These are phyloP conservation scores for Pseudozyma hubeiensis DNA, from an alignment of 1,284 basidiomycete genomes.

Conservation along the genomic window DNA sequence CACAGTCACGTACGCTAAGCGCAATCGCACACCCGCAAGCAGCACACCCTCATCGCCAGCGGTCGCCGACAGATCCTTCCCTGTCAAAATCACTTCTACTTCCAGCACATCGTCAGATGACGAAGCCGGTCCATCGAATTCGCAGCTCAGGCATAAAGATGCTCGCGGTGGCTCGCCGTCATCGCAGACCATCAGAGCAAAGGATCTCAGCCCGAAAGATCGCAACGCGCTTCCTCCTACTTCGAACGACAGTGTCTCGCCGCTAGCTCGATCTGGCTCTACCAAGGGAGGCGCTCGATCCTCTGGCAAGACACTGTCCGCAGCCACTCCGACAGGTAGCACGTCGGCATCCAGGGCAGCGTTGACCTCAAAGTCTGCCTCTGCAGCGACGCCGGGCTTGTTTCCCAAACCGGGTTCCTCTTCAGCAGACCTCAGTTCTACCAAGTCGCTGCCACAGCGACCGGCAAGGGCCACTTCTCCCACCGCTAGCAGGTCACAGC, in stretches of 20 bases:
- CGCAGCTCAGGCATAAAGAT: slow-evolving; percentile 1
- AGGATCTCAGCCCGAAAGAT: slow-evolving; percentile 8
- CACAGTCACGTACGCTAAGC: slow-evolving; percentile 34
- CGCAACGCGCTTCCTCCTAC: neutral
- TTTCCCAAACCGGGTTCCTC: slow-evolving; percentile 21
- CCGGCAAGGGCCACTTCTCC: slow-evolving; percentile 31
- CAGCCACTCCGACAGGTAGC: slow-evolving; percentile 2
- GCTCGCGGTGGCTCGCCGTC: slow-evolving; percentile 3
- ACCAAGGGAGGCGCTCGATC: neutral
- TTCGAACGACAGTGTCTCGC: slow-evolving; percentile 2
- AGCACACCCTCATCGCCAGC: slow-evolving; percentile 22
- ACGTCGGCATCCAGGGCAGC: slow-evolving; percentile 5
- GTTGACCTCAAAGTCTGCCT: slow-evolving; percentile 8
- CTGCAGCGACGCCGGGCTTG: slow-evolving; percentile 8
- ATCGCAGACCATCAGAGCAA: neutral
- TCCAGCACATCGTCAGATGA: slow-evolving; percentile 33
- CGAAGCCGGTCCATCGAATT: slow-evolving; percentile 9
- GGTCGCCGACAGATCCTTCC: slow-evolving; percentile 1
- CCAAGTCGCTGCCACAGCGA: slow-evolving; percentile 28
- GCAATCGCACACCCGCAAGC: slow-evolving; percentile 12
- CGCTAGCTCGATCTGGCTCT: neutral
- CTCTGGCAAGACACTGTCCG: neutral
- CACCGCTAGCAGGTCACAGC: slow-evolving; percentile 17
- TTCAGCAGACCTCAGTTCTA: slow-evolving; percentile 4
- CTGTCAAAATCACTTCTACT: neutral